Evolutionary conservation across 495 filamentous ascomycete species (phyloP).

Genomic region (Neurospora terricola): DNA sequence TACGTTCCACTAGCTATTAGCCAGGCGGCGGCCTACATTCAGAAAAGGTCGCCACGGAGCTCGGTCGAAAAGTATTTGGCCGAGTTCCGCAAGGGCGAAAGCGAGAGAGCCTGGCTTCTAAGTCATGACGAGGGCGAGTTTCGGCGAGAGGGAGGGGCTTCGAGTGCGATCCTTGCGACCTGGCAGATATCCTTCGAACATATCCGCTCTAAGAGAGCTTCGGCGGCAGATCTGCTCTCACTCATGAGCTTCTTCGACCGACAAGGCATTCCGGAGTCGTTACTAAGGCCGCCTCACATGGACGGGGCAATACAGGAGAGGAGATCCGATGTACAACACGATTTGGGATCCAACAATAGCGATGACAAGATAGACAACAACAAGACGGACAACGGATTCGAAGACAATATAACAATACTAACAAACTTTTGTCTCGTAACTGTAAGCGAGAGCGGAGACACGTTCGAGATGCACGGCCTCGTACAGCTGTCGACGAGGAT

Average conservation of each 20-base stretch:
- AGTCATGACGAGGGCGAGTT: slow-evolving; percentile 19
- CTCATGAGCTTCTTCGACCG: slow-evolving; percentile 37
- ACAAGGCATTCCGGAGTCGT: slow-evolving; percentile 25
- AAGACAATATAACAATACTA: slow-evolving; percentile 32
- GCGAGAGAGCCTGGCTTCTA: slow-evolving; percentile 20
- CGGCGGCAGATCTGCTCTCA: slow-evolving; percentile 27
- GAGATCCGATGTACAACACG: background rate
- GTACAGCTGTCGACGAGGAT: background rate
- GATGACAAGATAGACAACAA: slow-evolving; percentile 24
- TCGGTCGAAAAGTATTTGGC: slow-evolving; percentile 28
- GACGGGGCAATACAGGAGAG: too few species aligned
- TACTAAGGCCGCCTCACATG: background rate
- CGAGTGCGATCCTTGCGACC: slow-evolving; percentile 15
- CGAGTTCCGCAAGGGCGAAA: slow-evolving; percentile 24
- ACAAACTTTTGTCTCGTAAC: slow-evolving; percentile 34
- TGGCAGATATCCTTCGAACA: slow-evolving; percentile 26
- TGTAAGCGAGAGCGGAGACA: slow-evolving; percentile 3
- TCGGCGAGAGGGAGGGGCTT: slow-evolving; percentile 12
- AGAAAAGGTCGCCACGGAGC: slow-evolving; percentile 10
- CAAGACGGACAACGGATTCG: slow-evolving; percentile 22
- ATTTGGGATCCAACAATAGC: too few species aligned
- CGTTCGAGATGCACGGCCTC: background rate
- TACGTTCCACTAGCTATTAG: slow-evolving; percentile 40
- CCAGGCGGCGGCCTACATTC: slow-evolving; percentile 41
- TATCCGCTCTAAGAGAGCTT: slow-evolving; percentile 9